Conservation (phyloP, 1,139 yeast genomes). For the Candida neerlandica region DNA sequence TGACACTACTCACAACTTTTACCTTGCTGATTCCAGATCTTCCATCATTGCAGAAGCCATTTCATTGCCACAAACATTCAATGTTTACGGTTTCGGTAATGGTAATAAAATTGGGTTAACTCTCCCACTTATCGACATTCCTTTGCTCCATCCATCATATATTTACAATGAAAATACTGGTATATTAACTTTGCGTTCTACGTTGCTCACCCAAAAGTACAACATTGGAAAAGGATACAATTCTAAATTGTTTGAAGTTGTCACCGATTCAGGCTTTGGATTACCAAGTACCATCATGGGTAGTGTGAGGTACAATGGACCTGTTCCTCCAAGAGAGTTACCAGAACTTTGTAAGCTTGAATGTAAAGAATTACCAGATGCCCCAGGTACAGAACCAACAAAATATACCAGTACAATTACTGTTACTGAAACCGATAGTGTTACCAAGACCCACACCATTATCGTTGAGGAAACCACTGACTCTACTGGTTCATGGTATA, state of each 20-base stretch:
- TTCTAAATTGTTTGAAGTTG: constrained; percentile 16
- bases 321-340: constrained; percentile 20
- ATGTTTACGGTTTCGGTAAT: constrained; percentile 35
- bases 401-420: constrained; percentile 5
- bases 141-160: constrained; percentile 11
- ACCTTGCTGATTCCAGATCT: constrained; percentile 23
- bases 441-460: not conserved
- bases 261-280: constrained; percentile 20
- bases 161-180: constrained; percentile 22
- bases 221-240: constrained; percentile 28
- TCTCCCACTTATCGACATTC: constrained; percentile 15
- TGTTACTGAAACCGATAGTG: not conserved
- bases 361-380: constrained; percentile 18
- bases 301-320: constrained; percentile 20
- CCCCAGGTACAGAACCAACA: constrained; percentile 11
- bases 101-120: constrained; percentile 31
- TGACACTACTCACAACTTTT: constrained; percentile 24
- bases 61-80: constrained; percentile 22
- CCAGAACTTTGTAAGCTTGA: constrained; percentile 17
- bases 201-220: constrained; percentile 18
- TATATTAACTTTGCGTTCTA: constrained; percentile 21
- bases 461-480: constrained; percentile 1
- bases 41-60: constrained; percentile 23
- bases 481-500: constrained; percentile 6
- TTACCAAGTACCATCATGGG: constrained; percentile 14